Evolutionary conservation across 495 filamentous ascomycete genomes (phyloP).

Genomic region (Terfezia claveryi): DNA sequence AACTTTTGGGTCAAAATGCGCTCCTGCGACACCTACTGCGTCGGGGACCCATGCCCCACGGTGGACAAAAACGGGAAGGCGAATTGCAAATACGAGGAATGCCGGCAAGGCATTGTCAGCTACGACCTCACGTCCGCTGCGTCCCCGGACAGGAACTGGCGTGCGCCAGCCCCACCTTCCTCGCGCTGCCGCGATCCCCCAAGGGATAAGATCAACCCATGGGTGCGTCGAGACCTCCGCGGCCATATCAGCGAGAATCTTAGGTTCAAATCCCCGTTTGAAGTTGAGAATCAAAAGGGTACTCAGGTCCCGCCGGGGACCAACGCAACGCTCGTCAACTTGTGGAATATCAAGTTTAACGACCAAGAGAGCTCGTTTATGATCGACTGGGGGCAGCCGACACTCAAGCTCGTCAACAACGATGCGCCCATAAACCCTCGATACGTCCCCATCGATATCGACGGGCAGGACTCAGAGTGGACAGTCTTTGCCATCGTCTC

Average conservation of each 20-base stretch:
- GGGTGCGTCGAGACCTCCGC: not conserved
- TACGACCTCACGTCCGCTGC: constrained; percentile 1
- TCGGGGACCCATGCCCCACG: not conserved
- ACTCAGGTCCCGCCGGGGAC: not conserved
- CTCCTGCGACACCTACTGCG: constrained; percentile 2
- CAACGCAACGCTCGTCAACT: not conserved
- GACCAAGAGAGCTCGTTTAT: not conserved
- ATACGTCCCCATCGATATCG: not conserved
- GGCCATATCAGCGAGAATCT: not conserved
- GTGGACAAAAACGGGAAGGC: not conserved
- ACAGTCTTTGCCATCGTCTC: not conserved
- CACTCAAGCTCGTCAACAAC: not conserved
- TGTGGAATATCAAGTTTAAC: not conserved
- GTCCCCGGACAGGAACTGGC: constrained; percentile 7
- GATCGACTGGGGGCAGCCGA: not conserved
- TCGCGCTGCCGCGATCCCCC: not conserved
- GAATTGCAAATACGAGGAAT: not conserved
- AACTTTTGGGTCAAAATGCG: constrained; percentile 1
- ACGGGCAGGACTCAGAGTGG: not conserved
- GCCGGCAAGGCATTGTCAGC: constrained; percentile 3
- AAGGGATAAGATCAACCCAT: not conserved
- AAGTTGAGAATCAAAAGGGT: not conserved
- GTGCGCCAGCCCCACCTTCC: not conserved
- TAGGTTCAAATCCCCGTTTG: not conserved
- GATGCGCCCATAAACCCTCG: not conserved